phyloP scores from a whole-genome alignment of 2,329 filamentous ascomycete species.

The Elsinoe arachidis region DNA sequence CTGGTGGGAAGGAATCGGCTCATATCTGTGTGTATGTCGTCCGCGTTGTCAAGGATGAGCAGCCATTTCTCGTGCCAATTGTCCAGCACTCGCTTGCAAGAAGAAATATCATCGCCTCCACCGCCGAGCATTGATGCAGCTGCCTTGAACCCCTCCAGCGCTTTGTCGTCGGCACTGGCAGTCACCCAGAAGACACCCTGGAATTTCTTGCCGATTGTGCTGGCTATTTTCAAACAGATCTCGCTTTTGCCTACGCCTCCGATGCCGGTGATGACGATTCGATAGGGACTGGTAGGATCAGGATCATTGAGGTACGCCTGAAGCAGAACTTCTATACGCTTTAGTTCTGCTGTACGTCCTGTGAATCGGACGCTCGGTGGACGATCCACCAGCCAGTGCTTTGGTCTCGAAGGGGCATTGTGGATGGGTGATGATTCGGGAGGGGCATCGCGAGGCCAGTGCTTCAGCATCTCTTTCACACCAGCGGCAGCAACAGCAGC shows the following conservation, averaged over 20 bases:
- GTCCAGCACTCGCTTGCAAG: background rate
- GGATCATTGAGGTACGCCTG: background rate
- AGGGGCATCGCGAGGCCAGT: background rate
- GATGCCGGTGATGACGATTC: background rate
- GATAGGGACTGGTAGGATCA: background rate
- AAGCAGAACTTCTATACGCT: background rate
- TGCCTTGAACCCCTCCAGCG: background rate
- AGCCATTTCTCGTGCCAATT: background rate
- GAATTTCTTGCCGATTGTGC: background rate
- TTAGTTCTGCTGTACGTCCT: background rate
- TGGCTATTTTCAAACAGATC: background rate
- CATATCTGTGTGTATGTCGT: constrained; percentile 13
- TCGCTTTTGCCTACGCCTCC: background rate
- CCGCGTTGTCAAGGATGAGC: background rate
- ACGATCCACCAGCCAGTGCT: too few relatives aligned
- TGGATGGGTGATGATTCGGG: too few relatives aligned
- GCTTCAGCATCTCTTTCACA: constrained; percentile 13
- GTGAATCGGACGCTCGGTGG: background rate
- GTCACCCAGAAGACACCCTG: background rate
- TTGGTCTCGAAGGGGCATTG: too few relatives aligned
- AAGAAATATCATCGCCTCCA: background rate
- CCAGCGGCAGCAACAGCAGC: constrained; percentile 14
- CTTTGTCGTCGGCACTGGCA: background rate
- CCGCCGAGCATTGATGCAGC: background rate
- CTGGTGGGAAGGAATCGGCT: constrained; percentile 19